Evolutionary conservation across 768 basidiomycete species (phyloP).

Genomic region (Floccularia luteovirens): DNA sequence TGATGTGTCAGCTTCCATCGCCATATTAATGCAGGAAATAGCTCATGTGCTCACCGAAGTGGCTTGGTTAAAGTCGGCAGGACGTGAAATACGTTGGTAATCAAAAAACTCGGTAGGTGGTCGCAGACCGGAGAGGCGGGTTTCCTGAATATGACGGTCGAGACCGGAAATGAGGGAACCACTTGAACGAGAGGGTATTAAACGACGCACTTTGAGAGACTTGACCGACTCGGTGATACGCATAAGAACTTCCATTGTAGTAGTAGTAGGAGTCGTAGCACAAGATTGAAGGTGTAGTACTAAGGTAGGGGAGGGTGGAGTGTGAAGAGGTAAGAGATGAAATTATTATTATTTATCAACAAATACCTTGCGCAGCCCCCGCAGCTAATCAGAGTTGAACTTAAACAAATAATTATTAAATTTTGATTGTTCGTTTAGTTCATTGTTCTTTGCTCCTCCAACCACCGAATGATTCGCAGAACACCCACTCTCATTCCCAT

Average conservation of each 20-base stretch:
- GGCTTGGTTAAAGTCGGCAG: slow-evolving; percentile 74
- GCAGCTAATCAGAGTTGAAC: too few relatives aligned
- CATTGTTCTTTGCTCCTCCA: slow-evolving; percentile 1
- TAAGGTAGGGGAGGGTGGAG: slow-evolving; percentile 1
- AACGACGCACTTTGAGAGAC: slow-evolving; percentile 57
- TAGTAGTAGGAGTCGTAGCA: slow-evolving; percentile 8
- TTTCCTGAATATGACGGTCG: slow-evolving; percentile 47
- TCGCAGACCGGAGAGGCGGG: slow-evolving; percentile 68
- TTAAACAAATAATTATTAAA: too few relatives aligned
- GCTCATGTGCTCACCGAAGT: slow-evolving; percentile 64
- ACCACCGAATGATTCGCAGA: slow-evolving; percentile 58
- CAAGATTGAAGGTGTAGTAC: slow-evolving; percentile 2
- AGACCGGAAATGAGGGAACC: neutral
- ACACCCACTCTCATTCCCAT: slow-evolving; percentile 71
- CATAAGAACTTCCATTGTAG: slow-evolving; percentile 55
- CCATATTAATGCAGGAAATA: slow-evolving; percentile 3
- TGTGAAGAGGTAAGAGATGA: too few relatives aligned
- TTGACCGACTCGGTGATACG: slow-evolving; percentile 65
- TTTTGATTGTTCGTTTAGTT: slow-evolving; percentile 3
- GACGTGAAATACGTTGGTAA: slow-evolving; percentile 74
- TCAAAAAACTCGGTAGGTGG: slow-evolving; percentile 79
- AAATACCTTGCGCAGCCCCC: too few relatives aligned
- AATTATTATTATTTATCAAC: too few relatives aligned
- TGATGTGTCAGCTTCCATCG: slow-evolving; percentile 6
- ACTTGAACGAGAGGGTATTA: neutral